A percentile compares a stretch with the other conserved stretches of the same genome.
Evolutionary conservation across 371 early-diverging fungal species (phyloP).

Genomic region (Mucor velutinosus): DNA sequence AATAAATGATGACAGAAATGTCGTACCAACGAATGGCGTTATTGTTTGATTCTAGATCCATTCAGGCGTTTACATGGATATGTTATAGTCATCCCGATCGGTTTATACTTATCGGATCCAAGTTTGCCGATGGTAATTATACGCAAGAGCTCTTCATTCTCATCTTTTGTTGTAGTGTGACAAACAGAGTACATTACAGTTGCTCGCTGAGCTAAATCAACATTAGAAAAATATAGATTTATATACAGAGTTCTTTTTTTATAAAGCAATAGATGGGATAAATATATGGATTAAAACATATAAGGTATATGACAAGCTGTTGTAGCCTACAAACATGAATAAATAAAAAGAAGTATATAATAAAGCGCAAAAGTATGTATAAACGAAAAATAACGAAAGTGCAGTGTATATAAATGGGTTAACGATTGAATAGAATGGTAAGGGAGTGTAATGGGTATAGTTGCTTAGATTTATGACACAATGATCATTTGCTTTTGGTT

Average conservation of each 20-base stretch:
- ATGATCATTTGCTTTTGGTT: constrained; percentile 5
- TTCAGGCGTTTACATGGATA: background rate
- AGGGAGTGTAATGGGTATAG: background rate
- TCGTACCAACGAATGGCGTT: background rate
- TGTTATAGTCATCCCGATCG: background rate
- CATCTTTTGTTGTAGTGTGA: background rate
- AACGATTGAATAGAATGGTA: background rate
- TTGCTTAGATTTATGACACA: background rate
- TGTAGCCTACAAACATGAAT: background rate
- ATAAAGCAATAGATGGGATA: background rate
- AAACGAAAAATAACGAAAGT: background rate
- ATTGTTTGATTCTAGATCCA: background rate
- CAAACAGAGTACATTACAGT: background rate
- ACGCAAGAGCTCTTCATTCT: background rate
- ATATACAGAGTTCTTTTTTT: background rate
- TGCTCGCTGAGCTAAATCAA: background rate
- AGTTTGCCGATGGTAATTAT: background rate
- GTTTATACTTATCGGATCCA: background rate
- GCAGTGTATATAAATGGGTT: background rate
- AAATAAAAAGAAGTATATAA: background rate
- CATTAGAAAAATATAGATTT: background rate
- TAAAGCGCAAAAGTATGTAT: background rate
- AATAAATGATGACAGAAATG: background rate
- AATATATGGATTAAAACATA: background rate
- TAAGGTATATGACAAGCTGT: background rate